Percentiles rank a stretch among this genome's conserved stretches.
phyloP scores from a whole-genome alignment of 2,329 filamentous ascomycete genomes.

The Trichophyton benhamiae region DNA sequence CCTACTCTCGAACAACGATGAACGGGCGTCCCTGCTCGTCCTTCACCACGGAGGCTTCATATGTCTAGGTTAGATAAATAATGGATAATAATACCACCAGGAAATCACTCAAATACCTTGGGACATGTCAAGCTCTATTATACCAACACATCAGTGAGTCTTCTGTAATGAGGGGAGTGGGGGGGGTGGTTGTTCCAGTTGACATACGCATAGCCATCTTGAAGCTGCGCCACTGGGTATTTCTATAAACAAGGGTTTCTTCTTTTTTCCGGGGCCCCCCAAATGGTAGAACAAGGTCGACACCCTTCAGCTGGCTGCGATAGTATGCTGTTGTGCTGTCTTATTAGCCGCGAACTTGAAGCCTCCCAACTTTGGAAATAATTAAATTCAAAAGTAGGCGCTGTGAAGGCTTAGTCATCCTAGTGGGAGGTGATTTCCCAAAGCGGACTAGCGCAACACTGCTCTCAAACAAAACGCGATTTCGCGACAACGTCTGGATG shows the following conservation, averaged over 20 bases:
- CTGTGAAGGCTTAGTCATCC: not conserved
- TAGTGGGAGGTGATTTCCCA: conserved; percentile 2
- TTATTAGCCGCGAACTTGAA: not conserved
- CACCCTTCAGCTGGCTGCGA: not conserved
- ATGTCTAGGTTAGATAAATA: conserved; percentile 11
- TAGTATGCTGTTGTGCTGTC: not conserved
- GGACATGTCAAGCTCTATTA: conserved; percentile 37
- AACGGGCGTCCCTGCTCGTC: conserved; percentile 96
- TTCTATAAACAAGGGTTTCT: not conserved
- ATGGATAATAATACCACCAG: not conserved
- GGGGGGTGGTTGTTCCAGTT: conserved; percentile 24
- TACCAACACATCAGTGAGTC: conserved; percentile 16
- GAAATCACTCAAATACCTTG: conserved; percentile 24
- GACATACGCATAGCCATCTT: conserved; percentile 39
- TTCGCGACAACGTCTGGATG: not conserved
- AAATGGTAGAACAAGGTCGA: not conserved
- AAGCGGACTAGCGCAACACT: not conserved
- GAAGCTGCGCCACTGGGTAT: conserved; percentile 21
- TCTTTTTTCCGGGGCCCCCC: not conserved
- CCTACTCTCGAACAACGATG: conserved; percentile 91
- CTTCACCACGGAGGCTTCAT: conserved; percentile 64
- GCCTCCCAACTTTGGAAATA: not conserved
- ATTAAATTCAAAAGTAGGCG: not conserved
- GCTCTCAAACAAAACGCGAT: not conserved
- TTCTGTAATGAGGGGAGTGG: conserved; percentile 1